These are phyloP conservation scores for Malus asiatica DNA, from an alignment of 306 rosid species.

Conservation along the genomic window DNA sequence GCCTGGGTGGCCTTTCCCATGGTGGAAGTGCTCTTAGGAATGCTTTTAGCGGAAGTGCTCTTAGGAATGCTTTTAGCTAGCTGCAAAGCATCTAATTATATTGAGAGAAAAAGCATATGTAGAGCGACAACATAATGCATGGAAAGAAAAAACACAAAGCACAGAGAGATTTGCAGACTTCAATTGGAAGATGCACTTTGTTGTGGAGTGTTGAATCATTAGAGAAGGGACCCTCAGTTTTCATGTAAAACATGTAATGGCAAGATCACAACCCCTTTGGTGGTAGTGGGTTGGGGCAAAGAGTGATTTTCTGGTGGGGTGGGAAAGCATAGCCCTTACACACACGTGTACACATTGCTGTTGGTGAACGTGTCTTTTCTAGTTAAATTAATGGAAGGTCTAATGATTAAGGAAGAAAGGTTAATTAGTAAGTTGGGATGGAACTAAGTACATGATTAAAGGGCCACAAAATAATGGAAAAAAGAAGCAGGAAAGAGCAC, in stretches of 20 bases:
- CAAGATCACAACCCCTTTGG: not conserved
- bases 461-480: not conserved
- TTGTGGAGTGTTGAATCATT: constrained; percentile 28
- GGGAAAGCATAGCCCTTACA: not conserved
- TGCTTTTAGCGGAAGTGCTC: not conserved
- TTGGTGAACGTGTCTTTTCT: constrained; percentile 20
- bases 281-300: constrained; percentile 19
- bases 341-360: constrained; percentile 8
- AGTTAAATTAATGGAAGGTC: constrained; percentile 32
- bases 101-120: constrained; percentile 8
- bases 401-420: constrained; percentile 30
- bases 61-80: constrained; percentile 10
- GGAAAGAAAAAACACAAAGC: constrained; percentile 33
- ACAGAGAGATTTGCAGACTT: constrained; percentile 21
- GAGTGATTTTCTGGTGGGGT: constrained; percentile 9
- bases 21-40: not conserved
- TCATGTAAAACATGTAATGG: not conserved
- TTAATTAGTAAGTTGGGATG: constrained; percentile 21
- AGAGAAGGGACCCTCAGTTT: constrained; percentile 12
- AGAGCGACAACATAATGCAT: constrained; percentile 40
- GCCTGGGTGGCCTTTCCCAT: too few species aligned
- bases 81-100: constrained; percentile 8
- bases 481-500: not conserved
- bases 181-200: constrained; percentile 18
- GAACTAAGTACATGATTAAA: not conserved